Conservation (phyloP, 1,139 yeast species). For the Hyphopichia wangnamkhiaoensis region DNA sequence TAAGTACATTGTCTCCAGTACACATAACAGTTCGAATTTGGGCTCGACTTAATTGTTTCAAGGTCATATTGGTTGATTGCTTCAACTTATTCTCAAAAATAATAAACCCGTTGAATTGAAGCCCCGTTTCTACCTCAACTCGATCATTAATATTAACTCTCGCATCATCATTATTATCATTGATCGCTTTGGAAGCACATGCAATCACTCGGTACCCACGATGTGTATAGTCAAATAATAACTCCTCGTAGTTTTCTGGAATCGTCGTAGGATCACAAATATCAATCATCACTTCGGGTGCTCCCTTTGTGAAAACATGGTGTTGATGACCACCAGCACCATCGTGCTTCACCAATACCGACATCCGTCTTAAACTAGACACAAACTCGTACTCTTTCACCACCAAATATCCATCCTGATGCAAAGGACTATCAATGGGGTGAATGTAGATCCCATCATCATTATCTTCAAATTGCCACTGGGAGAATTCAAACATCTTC, state of each 20-base stretch:
- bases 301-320: slow-evolving; percentile 82
- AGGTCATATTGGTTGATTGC: slow-evolving; percentile 60
- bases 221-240: slow-evolving; percentile 83
- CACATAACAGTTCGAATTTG: slow-evolving; percentile 88
- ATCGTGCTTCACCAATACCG: slow-evolving; percentile 61
- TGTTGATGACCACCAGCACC: slow-evolving; percentile 24
- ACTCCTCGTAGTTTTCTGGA: slow-evolving; percentile 73
- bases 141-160: slow-evolving; percentile 34
- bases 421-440: not conserved
- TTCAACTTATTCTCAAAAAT: slow-evolving; percentile 90
- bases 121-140: slow-evolving; percentile 63
- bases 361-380: slow-evolving; percentile 86
- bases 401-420: slow-evolving; percentile 17
- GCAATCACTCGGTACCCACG: slow-evolving; percentile 95
- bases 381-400: slow-evolving; percentile 81
- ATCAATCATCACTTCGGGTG: slow-evolving; percentile 91
- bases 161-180: slow-evolving; percentile 9
- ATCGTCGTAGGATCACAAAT: slow-evolving; percentile 71
- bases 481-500: slow-evolving; percentile 89
- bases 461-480: slow-evolving; percentile 45
- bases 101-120: slow-evolving; percentile 83
- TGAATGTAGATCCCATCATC: not conserved
- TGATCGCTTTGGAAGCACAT: slow-evolving; percentile 66
- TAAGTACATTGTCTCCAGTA: slow-evolving; percentile 92
- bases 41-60: slow-evolving; percentile 61